Evolutionary conservation across 352 stramenopile genomes (phyloP), one percentile per base, ranked within the genome.

Genomic region (Phytophthora megakarya): DNA sequence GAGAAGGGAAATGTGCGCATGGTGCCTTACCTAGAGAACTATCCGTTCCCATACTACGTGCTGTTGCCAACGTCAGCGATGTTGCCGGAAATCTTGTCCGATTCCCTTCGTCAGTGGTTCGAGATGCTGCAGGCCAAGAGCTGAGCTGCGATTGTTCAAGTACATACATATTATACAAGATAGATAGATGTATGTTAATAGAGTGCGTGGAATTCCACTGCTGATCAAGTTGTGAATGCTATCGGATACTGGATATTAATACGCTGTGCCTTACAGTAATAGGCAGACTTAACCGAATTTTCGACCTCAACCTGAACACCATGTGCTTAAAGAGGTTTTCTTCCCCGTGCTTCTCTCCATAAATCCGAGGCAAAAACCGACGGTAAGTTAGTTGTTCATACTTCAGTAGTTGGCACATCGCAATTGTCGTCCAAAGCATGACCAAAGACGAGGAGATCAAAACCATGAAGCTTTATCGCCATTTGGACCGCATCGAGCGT

Each of bases 11-110:
- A 98, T 63, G 90, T 98, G 45, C 84, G 95, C 59, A 97, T 99
- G 71, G 98, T 95, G 50, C 82, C 90, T 21, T 99, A 99, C 81
- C 90, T 99, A 30, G 98, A 99, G 61, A 98, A 99, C 78, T 99
- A 99, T 70, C 98, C 98, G 37, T 99, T 99, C 81, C 97, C 98
- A 46, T 99, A 99, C 79, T 99, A 99, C 72, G 91, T 99, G 49
- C 75, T 99, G 38, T 76, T 99, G 19, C 90, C 95, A 5, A 95
- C 98, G 54, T 96, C 99, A 38, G 74, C 88, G 23, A 79, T 95
- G 62, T 81, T 99, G 35, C 98, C 98, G 16, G 97, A 99, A 72
- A 98, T 99, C 33, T 81, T 99, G n/a, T 98, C 97, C 16, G 98
- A 99, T 77, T 97, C 96, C 25, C 81, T 99, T 9, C 95, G 96